Conservation (phyloP, 1,139 yeast genomes). For the Saccharomycopsis phalli region DNA sequence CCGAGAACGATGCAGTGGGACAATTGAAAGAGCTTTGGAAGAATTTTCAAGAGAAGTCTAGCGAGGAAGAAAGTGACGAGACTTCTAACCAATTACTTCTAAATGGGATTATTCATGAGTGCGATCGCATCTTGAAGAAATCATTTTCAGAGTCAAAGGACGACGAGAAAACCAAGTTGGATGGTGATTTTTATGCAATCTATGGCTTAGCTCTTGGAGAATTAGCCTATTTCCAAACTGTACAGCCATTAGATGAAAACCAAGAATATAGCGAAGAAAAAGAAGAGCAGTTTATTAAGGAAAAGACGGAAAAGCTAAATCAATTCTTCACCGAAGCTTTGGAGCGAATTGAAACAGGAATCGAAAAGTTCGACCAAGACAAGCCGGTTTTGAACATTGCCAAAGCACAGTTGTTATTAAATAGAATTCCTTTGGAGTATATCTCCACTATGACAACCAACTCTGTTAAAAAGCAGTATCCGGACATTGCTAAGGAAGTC, state of each 20-base stretch:
- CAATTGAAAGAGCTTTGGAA: slow-evolving; percentile 68
- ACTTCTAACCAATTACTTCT: slow-evolving; percentile 45
- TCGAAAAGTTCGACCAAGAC: slow-evolving; percentile 36
- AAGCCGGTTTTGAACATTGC: slow-evolving; percentile 42
- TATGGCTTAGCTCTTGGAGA: slow-evolving; percentile 70
- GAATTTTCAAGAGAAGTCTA: slow-evolving; percentile 34
- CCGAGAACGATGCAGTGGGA: slow-evolving; percentile 65
- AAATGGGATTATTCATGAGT: slow-evolving; percentile 85
- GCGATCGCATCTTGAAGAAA: slow-evolving; percentile 55
- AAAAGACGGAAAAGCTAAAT: slow-evolving; percentile 21
- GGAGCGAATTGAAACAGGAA: slow-evolving; percentile 60
- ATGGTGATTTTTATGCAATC: slow-evolving; percentile 58
- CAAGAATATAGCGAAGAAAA: slow-evolving; percentile 22
- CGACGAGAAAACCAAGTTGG: slow-evolving; percentile 30
- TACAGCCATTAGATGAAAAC: slow-evolving; percentile 23
- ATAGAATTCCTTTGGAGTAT: slow-evolving; percentile 48
- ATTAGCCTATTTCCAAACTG: slow-evolving; percentile 43
- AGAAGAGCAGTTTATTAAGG: slow-evolving; percentile 23
- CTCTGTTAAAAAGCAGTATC: slow-evolving; percentile 29
- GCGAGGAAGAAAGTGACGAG: slow-evolving; percentile 34
- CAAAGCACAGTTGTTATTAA: slow-evolving; percentile 45
- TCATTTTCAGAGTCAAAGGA: slow-evolving; percentile 24
- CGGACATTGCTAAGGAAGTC: slow-evolving; percentile 29
- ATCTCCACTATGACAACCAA: slow-evolving; percentile 41
- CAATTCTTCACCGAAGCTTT: slow-evolving; percentile 62